Conservation (phyloP, 225 moss, liverwort and hornwort species). For the Polytrichum formosum region DNA sequence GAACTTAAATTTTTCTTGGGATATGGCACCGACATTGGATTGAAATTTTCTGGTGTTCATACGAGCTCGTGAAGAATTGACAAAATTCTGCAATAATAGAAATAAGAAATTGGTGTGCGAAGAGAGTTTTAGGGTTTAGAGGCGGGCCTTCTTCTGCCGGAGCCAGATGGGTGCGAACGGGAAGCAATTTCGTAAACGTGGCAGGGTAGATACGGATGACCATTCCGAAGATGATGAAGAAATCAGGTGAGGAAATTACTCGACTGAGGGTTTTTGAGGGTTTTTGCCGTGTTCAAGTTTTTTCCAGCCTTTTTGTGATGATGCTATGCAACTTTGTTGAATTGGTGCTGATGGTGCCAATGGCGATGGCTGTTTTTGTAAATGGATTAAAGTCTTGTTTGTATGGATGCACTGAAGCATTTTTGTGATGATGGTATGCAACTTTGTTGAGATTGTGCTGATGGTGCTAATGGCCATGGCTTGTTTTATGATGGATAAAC, state of each 20-base stretch:
- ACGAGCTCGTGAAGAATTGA: too few relatives aligned
- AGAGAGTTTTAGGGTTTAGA: constrained; percentile 16
- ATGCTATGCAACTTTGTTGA: background rate
- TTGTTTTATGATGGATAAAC: background rate
- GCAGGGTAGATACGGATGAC: constrained; percentile 49
- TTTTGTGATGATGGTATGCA: too few relatives aligned
- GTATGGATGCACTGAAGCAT: too few relatives aligned
- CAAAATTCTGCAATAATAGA: too few relatives aligned
- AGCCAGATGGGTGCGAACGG: constrained; percentile 52
- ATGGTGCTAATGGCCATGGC: background rate
- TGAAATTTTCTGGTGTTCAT: too few relatives aligned
- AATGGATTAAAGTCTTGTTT: background rate
- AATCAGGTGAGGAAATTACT: constrained; percentile 43
- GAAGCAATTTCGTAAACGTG: constrained; percentile 76
- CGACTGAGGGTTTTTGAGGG: constrained; percentile 8
- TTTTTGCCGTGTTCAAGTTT: background rate
- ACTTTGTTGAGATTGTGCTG: background rate
- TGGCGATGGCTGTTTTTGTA: background rate
- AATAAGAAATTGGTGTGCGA: too few relatives aligned
- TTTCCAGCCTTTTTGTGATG: background rate
- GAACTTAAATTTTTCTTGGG: too few relatives aligned
- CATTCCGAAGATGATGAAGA: constrained; percentile 64
- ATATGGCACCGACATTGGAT: too few relatives aligned
- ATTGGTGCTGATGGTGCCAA: background rate
- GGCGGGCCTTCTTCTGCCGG: constrained; percentile 2